Conservation (phyloP, 495 filamentous ascomycete species). For the Talaromyces stipitatus region DNA sequence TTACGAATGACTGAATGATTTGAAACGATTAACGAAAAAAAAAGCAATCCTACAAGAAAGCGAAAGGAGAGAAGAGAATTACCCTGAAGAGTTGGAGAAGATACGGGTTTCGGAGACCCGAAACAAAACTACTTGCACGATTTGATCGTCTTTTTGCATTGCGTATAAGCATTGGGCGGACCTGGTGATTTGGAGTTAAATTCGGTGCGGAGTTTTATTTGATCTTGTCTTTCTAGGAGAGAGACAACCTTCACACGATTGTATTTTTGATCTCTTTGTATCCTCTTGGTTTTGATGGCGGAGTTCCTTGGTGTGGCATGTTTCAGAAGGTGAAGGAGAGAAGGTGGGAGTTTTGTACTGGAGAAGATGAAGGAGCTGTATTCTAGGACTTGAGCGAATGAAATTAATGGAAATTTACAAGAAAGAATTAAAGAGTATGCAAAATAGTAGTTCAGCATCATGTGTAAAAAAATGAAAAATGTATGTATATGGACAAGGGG, state of each 20-base stretch:
- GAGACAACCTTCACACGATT: neutral
- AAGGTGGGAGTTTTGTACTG: neutral
- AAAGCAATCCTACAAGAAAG: neutral
- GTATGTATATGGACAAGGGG: neutral
- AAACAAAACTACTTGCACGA: neutral
- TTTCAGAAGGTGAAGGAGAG: neutral
- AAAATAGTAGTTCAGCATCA: too few species aligned
- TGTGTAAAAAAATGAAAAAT: neutral
- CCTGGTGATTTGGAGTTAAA: neutral
- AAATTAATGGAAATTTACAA: neutral
- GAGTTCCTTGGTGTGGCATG: neutral
- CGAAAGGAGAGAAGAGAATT: neutral
- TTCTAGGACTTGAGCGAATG: neutral
- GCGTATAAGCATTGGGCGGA: neutral
- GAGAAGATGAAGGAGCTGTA: neutral
- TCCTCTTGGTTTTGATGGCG: neutral
- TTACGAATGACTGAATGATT: neutral
- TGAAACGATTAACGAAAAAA: slow-evolving; percentile 1
- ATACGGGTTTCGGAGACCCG: neutral
- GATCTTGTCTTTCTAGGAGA: neutral
- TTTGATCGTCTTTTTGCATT: neutral
- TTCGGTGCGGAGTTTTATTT: neutral
- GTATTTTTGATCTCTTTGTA: neutral
- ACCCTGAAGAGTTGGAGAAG: neutral
- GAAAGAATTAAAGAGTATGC: neutral